A percentile compares a stretch with the other conserved stretches of the same genome.
Conservation (phyloP, 306 rosid genomes). For the Quillaja saponaria region DNA sequence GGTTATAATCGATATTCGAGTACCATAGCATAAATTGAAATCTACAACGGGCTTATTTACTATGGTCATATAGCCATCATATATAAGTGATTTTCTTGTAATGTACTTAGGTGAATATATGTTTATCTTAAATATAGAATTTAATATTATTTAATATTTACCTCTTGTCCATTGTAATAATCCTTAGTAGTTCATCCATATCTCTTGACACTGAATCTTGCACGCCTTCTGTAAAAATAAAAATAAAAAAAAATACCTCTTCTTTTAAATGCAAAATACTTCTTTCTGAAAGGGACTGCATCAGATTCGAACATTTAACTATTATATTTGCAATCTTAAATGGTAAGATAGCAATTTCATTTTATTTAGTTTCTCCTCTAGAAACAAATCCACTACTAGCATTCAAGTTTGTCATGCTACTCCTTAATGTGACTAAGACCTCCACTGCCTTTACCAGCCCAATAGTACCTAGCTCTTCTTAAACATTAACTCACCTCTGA, state of each 20-base stretch:
- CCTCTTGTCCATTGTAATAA: slow-evolving; percentile 82
- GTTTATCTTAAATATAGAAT: background rate
- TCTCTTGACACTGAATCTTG: slow-evolving; percentile 73
- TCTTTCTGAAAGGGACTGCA: slow-evolving; percentile 66
- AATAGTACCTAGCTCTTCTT: slow-evolving; percentile 66
- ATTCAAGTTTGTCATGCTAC: slow-evolving; percentile 81
- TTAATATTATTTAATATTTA: slow-evolving; percentile 28
- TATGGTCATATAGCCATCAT: too few relatives aligned
- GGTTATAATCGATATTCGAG: too few relatives aligned
- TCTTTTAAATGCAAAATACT: slow-evolving; percentile 63
- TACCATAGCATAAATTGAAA: too few relatives aligned
- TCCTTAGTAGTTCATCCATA: slow-evolving; percentile 56
- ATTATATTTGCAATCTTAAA: slow-evolving; percentile 87
- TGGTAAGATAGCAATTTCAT: slow-evolving; percentile 67
- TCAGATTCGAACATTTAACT: slow-evolving; percentile 69
- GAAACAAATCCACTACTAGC: slow-evolving; percentile 62
- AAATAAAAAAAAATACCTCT: slow-evolving; percentile 57
- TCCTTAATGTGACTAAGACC: slow-evolving; percentile 86
- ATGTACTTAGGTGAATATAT: slow-evolving; percentile 24
- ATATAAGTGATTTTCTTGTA: too few relatives aligned
- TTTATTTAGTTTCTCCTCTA: slow-evolving; percentile 60
- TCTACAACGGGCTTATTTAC: too few relatives aligned
- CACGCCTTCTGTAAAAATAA: slow-evolving; percentile 71
- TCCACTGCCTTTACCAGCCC: slow-evolving; percentile 72
- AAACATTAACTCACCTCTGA: slow-evolving; percentile 75